These are phyloP conservation scores for Rhamnella rubrinervis DNA, from an alignment of 331 rosid genomes.

Conservation along the genomic window DNA sequence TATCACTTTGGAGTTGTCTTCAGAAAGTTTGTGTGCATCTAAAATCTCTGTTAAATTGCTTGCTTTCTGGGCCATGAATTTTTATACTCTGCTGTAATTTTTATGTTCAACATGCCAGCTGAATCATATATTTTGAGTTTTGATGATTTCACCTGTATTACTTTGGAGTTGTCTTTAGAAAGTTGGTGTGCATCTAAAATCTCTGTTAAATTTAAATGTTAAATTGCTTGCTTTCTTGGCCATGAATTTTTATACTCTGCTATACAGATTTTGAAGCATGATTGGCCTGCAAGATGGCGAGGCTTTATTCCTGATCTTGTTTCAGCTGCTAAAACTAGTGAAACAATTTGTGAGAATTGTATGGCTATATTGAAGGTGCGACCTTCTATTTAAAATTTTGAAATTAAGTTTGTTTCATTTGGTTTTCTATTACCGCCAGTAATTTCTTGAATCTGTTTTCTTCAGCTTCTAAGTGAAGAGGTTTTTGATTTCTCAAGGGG, in stretches of 20 bases:
- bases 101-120: not conserved
- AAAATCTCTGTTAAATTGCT: not conserved
- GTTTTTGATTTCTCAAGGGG: constrained; percentile 99
- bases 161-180: not conserved
- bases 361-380: constrained; percentile 97
- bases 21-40: not conserved
- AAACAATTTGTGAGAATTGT: constrained; percentile 98
- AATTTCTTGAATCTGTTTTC: constrained; percentile 18
- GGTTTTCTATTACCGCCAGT: constrained; percentile 10
- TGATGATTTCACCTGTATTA: not conserved
- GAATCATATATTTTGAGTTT: not conserved
- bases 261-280: constrained; percentile 92
- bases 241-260: constrained; percentile 10
- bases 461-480: constrained; percentile 96
- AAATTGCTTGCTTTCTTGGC: not conserved
- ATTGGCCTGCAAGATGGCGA: constrained; percentile 95
- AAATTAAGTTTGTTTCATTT: not conserved
- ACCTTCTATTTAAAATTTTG: not conserved
- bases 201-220: not conserved
- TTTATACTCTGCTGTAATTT: constrained; percentile 2
- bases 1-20: not conserved
- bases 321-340: constrained; percentile 91
- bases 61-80: not conserved
- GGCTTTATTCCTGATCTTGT: constrained; percentile 97
- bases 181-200: not conserved